phyloP scores from a whole-genome alignment of 1,284 basidiomycete genomes.

The Taiwanofungus camphoratus region DNA sequence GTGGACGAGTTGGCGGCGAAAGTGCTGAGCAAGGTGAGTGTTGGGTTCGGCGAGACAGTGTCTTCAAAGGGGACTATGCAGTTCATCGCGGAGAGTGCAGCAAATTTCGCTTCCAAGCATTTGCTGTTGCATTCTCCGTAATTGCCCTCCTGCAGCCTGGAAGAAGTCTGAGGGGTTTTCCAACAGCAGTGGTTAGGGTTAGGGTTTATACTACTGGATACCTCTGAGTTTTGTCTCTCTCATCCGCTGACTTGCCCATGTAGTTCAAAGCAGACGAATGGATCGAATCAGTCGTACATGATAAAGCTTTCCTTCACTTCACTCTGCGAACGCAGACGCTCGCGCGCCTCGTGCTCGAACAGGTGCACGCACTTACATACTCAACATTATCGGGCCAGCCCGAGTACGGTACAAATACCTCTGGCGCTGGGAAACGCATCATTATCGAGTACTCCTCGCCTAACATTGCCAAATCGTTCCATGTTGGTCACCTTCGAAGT shows the following conservation, averaged over 20 bases:
- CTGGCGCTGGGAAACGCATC: constrained; percentile 77
- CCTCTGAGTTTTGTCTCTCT: too few relatives aligned
- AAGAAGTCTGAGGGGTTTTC: too few relatives aligned
- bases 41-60: neutral
- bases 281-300: constrained; percentile 60
- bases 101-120: too few relatives aligned
- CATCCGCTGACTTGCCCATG: neutral
- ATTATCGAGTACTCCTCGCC: constrained; percentile 92
- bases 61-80: neutral
- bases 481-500: constrained; percentile 93
- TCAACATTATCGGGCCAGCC: constrained; percentile 45
- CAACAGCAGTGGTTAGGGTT: too few relatives aligned
- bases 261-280: constrained; percentile 68
- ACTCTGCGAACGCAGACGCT: constrained; percentile 69
- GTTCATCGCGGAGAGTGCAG: too few relatives aligned
- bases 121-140: too few relatives aligned
- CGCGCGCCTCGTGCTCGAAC: constrained; percentile 71
- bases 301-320: constrained; percentile 84
- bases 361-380: constrained; percentile 76
- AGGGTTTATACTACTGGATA: too few relatives aligned
- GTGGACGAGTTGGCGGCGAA: constrained; percentile 73
- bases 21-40: constrained; percentile 63
- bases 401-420: constrained; percentile 70
- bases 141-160: too few relatives aligned
- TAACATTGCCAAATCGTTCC: constrained; percentile 99